A percentile compares a stretch with the other conserved stretches of the same genome.
Evolutionary conservation across 441 rosid genomes (phyloP).

Genomic region (Heliophila coronopifolia): DNA sequence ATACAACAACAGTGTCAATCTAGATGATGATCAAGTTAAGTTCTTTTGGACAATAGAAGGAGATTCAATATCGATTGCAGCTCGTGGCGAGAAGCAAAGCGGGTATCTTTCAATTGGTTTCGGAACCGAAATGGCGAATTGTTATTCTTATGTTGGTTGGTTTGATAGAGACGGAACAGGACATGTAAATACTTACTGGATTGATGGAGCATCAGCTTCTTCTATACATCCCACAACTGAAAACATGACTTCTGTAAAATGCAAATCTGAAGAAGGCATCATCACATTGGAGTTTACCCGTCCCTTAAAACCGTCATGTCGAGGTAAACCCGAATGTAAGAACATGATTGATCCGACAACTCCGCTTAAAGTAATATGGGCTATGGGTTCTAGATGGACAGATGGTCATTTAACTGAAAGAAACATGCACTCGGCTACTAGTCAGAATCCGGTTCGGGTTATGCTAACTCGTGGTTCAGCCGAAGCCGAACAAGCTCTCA

Average conservation of each 20-base stretch:
- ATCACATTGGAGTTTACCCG: conserved; percentile 85
- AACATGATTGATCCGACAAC: conserved; percentile 83
- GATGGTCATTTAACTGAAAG: conserved; percentile 60
- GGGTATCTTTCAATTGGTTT: conserved; percentile 85
- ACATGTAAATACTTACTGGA: conserved; percentile 77
- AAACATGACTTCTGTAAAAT: conserved; percentile 71
- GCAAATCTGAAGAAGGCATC: conserved; percentile 85
- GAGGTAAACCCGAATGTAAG: conserved; percentile 49
- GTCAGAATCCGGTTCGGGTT: conserved; percentile 79
- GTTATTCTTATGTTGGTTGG: conserved; percentile 92
- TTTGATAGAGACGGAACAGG: conserved; percentile 64
- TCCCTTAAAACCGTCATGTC: conserved; percentile 59
- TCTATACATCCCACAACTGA: conserved; percentile 66
- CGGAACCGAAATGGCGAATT: conserved; percentile 69
- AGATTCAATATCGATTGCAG: conserved; percentile 76
- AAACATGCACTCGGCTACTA: conserved; percentile 87
- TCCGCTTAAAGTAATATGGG: conserved; percentile 91
- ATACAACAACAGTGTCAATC: conserved; percentile 75
- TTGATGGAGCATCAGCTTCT: conserved; percentile 72
- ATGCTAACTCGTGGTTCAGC: conserved; percentile 73
- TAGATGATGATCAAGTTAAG: conserved; percentile 93
- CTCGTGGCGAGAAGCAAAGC: conserved; percentile 93
- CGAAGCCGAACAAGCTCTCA: conserved; percentile 91
- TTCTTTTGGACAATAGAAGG: conserved; percentile 78
- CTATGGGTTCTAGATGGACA: conserved; percentile 90